A percentile compares a stretch with the other conserved stretches of the same genome.
phyloP scores from a whole-genome alignment of 345 rosid species.

The Hibiscus syriacus region DNA sequence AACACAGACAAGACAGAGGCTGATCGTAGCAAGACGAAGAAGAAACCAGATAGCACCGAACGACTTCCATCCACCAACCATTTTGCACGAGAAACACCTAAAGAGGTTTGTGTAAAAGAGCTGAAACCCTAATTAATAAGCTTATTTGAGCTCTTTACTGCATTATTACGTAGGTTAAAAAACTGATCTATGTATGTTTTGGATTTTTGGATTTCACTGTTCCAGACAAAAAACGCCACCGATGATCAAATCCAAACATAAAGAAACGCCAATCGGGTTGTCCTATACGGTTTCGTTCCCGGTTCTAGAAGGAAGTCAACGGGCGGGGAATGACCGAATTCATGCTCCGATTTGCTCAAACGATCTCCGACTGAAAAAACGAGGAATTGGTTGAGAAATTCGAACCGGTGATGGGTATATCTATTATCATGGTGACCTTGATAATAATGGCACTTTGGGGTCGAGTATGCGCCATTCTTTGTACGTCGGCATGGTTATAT shows the following conservation, averaged over 20 bases:
- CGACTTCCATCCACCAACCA: not conserved
- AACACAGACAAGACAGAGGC: constrained; percentile 5
- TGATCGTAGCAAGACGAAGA: not conserved
- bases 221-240: constrained; percentile 41
- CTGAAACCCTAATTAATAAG: not conserved
- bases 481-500: constrained; percentile 57
- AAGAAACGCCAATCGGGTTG: not conserved
- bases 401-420: constrained; percentile 50
- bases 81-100: not conserved
- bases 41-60: not conserved
- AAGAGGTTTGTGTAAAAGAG: not conserved
- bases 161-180: constrained; percentile 7
- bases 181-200: not conserved
- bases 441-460: constrained; percentile 52
- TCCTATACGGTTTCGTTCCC: constrained; percentile 10
- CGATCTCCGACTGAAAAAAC: not conserved
- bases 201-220: not conserved
- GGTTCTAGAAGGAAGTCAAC: not conserved
- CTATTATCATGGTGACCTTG: constrained; percentile 44
- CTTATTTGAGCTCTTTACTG: not conserved
- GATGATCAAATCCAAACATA: constrained; percentile 15
- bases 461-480: constrained; percentile 53
- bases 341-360: not conserved
- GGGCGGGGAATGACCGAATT: not conserved
- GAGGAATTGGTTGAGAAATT: constrained; percentile 1